Conservation (phyloP, 1,284 basidiomycete species). For the Flammula alnicola region DNA sequence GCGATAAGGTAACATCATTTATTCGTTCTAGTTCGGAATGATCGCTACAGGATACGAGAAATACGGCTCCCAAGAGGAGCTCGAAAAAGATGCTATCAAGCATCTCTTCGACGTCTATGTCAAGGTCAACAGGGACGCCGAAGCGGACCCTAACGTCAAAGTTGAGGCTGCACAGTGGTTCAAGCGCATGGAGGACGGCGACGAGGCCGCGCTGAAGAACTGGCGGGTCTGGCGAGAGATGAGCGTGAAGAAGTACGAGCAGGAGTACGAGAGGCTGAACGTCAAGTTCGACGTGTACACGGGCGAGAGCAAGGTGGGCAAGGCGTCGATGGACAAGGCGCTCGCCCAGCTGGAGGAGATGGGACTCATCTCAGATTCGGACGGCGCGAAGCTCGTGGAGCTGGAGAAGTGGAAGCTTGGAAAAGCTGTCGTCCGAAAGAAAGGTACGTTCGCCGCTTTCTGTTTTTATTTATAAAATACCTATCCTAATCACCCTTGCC, state of each 20-base stretch:
- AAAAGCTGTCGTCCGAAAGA: slow-evolving; percentile 90
- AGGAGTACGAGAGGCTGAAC: slow-evolving; percentile 91
- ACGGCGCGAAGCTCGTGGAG: slow-evolving; percentile 82
- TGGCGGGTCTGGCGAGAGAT: slow-evolving; percentile 95
- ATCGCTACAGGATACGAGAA: slow-evolving; percentile 93
- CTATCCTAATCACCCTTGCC: slow-evolving; percentile 5
- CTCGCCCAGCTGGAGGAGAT: slow-evolving; percentile 63
- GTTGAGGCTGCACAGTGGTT: slow-evolving; percentile 89
- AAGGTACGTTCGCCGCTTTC: slow-evolving; percentile 50
- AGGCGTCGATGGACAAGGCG: slow-evolving; percentile 78
- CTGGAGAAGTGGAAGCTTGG: slow-evolving; percentile 89
- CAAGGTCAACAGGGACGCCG: slow-evolving; percentile 88
- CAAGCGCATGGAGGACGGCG: slow-evolving; percentile 96
- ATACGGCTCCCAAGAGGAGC: slow-evolving; percentile 85
- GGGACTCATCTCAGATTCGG: slow-evolving; percentile 64
- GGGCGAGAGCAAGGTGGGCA: slow-evolving; percentile 90
- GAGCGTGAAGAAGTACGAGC: slow-evolving; percentile 90
- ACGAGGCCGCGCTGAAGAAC: slow-evolving; percentile 81
- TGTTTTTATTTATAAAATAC: not conserved
- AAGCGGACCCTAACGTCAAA: slow-evolving; percentile 75
- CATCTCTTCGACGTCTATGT: slow-evolving; percentile 97
- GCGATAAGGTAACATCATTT: slow-evolving; percentile 2
- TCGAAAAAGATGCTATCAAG: slow-evolving; percentile 91
- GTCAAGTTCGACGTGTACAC: slow-evolving; percentile 94
- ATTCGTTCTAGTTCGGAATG: slow-evolving; percentile 67